Evolutionary conservation across 139 green algal species (phyloP).

Genomic region (Chloropicon primus): DNA sequence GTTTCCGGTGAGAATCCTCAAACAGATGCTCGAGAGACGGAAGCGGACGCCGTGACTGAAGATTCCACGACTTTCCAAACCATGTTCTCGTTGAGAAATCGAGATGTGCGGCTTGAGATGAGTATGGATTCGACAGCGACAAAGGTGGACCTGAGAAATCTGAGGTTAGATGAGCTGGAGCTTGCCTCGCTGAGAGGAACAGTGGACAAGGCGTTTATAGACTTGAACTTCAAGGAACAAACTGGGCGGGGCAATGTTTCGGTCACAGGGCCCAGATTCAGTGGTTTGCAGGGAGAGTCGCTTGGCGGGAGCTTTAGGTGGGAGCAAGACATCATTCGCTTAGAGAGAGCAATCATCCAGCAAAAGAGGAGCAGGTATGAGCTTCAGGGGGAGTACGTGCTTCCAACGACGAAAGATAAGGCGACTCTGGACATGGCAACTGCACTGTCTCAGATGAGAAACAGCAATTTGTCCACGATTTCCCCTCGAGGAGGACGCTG

Average conservation of each 20-base stretch:
- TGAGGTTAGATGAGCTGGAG: constrained; percentile 79
- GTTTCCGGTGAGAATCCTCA: background rate
- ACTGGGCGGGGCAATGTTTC: constrained; percentile 28
- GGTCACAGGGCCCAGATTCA: constrained; percentile 15
- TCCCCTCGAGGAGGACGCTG: background rate
- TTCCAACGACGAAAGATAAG: constrained; percentile 16
- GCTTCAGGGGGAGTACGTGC: constrained; percentile 64
- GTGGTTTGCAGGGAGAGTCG: constrained; percentile 31
- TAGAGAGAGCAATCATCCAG: constrained; percentile 62
- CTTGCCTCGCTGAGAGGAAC: constrained; percentile 59
- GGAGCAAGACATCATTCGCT: constrained; percentile 67
- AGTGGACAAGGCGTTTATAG: constrained; percentile 42
- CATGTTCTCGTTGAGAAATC: background rate
- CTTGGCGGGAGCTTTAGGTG: constrained; percentile 45
- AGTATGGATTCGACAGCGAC: background rate
- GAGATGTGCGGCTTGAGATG: background rate
- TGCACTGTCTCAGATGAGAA: background rate
- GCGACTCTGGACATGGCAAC: background rate
- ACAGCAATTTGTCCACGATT: background rate
- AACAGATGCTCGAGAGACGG: background rate
- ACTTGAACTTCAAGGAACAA: constrained; percentile 49
- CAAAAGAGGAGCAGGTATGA: constrained; percentile 58
- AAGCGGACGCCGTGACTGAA: background rate
- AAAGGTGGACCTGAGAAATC: constrained; percentile 22
- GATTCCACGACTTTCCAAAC: background rate